Base-by-base conservation (phyloP, 1,284 basidiomycete species). In the Malassezia obtusa region DNA sequence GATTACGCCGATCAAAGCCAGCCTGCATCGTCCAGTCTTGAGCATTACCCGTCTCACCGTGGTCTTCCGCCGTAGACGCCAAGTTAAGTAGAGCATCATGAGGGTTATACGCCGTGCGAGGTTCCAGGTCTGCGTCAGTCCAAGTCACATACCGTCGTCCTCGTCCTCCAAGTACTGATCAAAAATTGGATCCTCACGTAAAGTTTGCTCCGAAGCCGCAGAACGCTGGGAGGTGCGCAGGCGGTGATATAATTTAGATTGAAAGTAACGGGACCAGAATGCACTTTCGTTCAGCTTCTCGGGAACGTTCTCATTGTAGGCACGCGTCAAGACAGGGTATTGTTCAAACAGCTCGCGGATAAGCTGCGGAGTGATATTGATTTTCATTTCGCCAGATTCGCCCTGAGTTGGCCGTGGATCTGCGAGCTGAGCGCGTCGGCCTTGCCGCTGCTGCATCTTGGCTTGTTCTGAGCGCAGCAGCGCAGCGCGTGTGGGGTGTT, bases 251-350 rank as follows among this genome's bases (percentile, higher is more conserved):
- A 99, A 79, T 67, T 86, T 89, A 10, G 87, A 91, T 64, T 88
- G 85, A 73, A 99, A 96, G 77, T 96, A 99, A 32, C 92, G 82
- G 61, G 82, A 84, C 94, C 94, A 99, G 71, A 99, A 99, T 59
- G 89, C 84, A 52, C 81, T 83, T 74, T 95, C 89, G 26, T 83
- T 82, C 39, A 95, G 79, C 86, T 86, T 85, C 52, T 76, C 79
- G 1, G 91, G 91, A 0, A 98, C 92, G 62, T 91, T 89, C 68
- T 94, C 90, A 54, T 79, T 84, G 71, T 92, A 95, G 1, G 90
- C 91, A 68, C 83, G 85, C 44, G 85, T 83, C 7, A 98, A 88
- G 30, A 95, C 85, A 1, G 94, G 92, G 69, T 91, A 96, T 77
- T 95, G 91, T 63, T 95, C 90, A 67, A 98, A 98, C 43, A 98